Conservation (phyloP, 2,329 filamentous ascomycete genomes). For the Claviceps citrina region DNA sequence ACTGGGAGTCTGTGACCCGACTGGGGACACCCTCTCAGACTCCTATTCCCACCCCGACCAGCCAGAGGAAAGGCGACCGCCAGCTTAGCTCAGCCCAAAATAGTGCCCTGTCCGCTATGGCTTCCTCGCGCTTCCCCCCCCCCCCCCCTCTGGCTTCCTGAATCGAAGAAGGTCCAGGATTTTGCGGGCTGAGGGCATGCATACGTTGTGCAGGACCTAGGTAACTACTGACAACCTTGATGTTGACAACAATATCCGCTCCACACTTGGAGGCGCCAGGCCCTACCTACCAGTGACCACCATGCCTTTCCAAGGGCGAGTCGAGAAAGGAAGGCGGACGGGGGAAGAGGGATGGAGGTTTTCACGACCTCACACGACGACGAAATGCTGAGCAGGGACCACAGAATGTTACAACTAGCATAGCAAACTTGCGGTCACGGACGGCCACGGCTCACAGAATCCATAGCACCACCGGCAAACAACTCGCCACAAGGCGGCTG, state of each 20-base stretch:
- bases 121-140: constrained; percentile 14
- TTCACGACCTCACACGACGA: too few relatives aligned
- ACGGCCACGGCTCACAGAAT: background rate
- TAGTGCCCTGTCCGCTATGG: constrained; percentile 6
- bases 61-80: background rate
- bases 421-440: background rate
- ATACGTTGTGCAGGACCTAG: too few relatives aligned
- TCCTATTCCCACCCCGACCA: background rate
- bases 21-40: background rate
- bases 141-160: constrained; percentile 17
- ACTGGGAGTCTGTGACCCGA: too few relatives aligned
- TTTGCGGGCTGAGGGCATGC: constrained; percentile 5
- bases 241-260: too few relatives aligned
- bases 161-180: constrained; percentile 9
- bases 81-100: background rate
- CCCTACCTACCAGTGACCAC: too few relatives aligned
- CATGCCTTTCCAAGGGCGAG: too few relatives aligned
- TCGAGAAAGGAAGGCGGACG: too few relatives aligned
- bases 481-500: background rate
- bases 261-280: too few relatives aligned
- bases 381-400: too few relatives aligned
- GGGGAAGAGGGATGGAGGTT: too few relatives aligned
- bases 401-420: too few relatives aligned
- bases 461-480: background rate
- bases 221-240: too few relatives aligned